These are phyloP conservation scores for Pythium aquatile DNA, from an alignment of 352 stramenopile species.

Conservation along the genomic window DNA sequence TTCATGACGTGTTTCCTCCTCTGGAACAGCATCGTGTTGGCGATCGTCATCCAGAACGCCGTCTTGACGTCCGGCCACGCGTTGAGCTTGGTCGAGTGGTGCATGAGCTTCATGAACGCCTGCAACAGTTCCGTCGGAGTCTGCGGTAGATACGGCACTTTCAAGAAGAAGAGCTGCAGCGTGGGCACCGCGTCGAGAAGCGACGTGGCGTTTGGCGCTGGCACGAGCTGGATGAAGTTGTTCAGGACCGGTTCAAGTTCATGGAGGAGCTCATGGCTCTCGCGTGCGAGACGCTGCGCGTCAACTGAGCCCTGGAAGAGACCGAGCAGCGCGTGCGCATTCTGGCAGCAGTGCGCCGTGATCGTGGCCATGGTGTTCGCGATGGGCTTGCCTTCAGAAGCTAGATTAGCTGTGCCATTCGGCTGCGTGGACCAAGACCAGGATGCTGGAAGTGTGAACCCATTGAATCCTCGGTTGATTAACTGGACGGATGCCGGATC, in stretches of 20 bases:
- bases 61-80: not conserved
- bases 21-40: not conserved
- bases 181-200: not conserved
- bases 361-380: not conserved
- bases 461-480: no score
- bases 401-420: no score
- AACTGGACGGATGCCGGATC: no score
- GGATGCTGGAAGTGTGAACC: no score
- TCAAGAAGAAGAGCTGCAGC: not conserved
- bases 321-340: not conserved
- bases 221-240: not conserved
- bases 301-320: not conserved
- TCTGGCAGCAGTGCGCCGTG: not conserved
- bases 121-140: not conserved
- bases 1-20: not conserved
- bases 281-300: not conserved
- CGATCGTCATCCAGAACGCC: not conserved
- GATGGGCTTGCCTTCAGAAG: no score
- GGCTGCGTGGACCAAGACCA: no score
- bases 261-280: slow-evolving; percentile 5
- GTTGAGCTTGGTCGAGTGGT: slow-evolving; percentile 1
- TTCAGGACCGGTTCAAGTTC: not conserved
- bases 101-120: not conserved
- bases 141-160: not conserved
- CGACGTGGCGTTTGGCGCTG: not conserved